Evolutionary conservation across 2,329 filamentous ascomycete genomes (phyloP).

Genomic region (Zopfia rhizophila): DNA sequence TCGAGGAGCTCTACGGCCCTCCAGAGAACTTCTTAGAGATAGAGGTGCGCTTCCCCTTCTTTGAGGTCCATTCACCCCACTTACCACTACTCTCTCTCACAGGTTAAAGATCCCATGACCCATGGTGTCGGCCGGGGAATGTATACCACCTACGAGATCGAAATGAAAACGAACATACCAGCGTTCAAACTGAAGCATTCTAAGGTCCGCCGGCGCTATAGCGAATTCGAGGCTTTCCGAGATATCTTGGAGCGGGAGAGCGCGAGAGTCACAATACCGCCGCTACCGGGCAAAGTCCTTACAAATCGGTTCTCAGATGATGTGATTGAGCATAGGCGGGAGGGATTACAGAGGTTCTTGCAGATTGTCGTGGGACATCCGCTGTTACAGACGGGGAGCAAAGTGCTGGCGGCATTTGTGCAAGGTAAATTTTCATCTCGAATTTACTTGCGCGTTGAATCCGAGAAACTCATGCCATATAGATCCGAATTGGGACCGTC

Average conservation of each 20-base stretch:
- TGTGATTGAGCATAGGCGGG: constrained; percentile 93
- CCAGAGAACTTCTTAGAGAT: constrained; percentile 99
- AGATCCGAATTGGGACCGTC: constrained; percentile 87
- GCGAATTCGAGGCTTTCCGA: constrained; percentile 98
- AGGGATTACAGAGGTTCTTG: constrained; percentile 92
- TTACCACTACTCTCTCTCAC: constrained; percentile 27
- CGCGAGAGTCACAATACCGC: constrained; percentile 93
- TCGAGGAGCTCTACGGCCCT: constrained; percentile 98
- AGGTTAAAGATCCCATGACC: constrained; percentile 94
- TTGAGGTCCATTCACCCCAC: constrained; percentile 11
- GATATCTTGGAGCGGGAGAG: constrained; percentile 97
- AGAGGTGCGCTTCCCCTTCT: constrained; percentile 68
- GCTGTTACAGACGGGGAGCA: constrained; percentile 94
- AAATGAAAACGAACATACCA: constrained; percentile 97
- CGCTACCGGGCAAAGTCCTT: constrained; percentile 95
- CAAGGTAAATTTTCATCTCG: constrained; percentile 72
- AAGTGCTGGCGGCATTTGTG: constrained; percentile 95
- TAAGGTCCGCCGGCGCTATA: constrained; percentile 91
- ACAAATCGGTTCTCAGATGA: constrained; percentile 98
- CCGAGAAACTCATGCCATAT: constrained; percentile 3
- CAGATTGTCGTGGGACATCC: constrained; percentile 98
- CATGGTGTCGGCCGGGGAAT: constrained; percentile 94
- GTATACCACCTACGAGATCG: constrained; percentile 99
- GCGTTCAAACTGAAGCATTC: constrained; percentile 93
- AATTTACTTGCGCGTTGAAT: neutral